Evolutionary conservation across 2,329 filamentous ascomycete species (phyloP).

Genomic region (Trematosphaeria pertusa): DNA sequence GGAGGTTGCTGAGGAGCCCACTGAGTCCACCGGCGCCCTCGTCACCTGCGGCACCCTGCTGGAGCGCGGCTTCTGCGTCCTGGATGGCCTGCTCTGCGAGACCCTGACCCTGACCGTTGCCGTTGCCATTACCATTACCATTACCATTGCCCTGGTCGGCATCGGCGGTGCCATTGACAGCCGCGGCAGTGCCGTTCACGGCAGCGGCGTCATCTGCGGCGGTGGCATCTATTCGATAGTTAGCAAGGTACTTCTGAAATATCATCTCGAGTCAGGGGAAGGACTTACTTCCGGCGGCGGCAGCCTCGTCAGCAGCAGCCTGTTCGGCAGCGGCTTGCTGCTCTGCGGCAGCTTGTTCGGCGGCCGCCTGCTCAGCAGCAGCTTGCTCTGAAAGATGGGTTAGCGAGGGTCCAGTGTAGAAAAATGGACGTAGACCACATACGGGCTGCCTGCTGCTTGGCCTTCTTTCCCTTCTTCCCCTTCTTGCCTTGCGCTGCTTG

Average conservation of each 20-base stretch:
- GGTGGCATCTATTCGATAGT: too few species aligned
- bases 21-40: background rate
- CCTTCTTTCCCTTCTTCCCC: background rate
- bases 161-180: constrained; percentile 10
- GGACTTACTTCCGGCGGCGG: constrained; percentile 6
- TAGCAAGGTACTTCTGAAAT: too few species aligned
- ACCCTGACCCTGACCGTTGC: constrained; percentile 8
- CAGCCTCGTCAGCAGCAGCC: constrained; percentile 1
- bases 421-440: too few species aligned
- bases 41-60: constrained; percentile 8
- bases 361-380: constrained; percentile 10
- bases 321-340: constrained; percentile 3
- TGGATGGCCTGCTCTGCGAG: background rate
- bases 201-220: constrained; percentile 17
- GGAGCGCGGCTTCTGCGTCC: constrained; percentile 5
- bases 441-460: too few species aligned
- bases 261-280: background rate
- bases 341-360: constrained; percentile 4
- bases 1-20: constrained; percentile 8
- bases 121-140: constrained; percentile 7
- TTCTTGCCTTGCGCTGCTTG: constrained; percentile 1
- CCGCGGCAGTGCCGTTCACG: constrained; percentile 13
- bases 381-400: too few species aligned
- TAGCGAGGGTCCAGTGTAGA: too few species aligned
- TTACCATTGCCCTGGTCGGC: constrained; percentile 18